These are phyloP conservation scores for Knoxia roxburghii DNA, from an alignment of 257 asterid species.

Conservation along the genomic window DNA sequence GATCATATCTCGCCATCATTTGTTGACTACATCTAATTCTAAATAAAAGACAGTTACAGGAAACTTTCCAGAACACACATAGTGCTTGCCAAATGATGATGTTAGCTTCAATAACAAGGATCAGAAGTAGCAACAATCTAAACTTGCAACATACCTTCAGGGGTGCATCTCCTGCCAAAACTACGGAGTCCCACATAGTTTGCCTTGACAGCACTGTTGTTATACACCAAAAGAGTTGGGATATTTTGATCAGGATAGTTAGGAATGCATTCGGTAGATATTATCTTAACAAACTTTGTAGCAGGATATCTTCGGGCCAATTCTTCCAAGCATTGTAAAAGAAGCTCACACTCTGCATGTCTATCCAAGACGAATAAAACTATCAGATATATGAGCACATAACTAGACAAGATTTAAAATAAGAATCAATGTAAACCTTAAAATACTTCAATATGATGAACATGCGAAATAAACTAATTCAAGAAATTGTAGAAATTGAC, in stretches of 20 bases:
- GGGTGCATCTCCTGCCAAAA: constrained; percentile 93
- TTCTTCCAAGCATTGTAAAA: constrained; percentile 75
- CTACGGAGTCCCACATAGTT: constrained; percentile 66
- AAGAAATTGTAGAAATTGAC: neutral
- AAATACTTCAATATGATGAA: neutral
- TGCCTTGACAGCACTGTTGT: constrained; percentile 80
- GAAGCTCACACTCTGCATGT: constrained; percentile 65
- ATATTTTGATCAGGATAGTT: constrained; percentile 90
- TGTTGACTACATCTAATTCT: neutral
- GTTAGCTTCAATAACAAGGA: neutral
- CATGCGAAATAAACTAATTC: neutral
- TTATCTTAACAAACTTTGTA: constrained; percentile 87
- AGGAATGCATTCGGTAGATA: constrained; percentile 95
- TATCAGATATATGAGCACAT: neutral
- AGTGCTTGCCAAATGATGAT: neutral
- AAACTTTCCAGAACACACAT: neutral
- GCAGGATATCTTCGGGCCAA: constrained; percentile 73
- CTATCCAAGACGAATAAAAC: constrained; percentile 23
- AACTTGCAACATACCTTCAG: constrained; percentile 61
- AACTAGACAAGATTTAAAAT: neutral
- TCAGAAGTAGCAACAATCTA: neutral
- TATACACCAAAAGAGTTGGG: constrained; percentile 83
- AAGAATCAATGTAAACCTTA: neutral
- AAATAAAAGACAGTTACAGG: neutral
- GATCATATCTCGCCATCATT: no score